phyloP scores from a whole-genome alignment of 345 rosid species.

The Melastoma malabathricum region DNA sequence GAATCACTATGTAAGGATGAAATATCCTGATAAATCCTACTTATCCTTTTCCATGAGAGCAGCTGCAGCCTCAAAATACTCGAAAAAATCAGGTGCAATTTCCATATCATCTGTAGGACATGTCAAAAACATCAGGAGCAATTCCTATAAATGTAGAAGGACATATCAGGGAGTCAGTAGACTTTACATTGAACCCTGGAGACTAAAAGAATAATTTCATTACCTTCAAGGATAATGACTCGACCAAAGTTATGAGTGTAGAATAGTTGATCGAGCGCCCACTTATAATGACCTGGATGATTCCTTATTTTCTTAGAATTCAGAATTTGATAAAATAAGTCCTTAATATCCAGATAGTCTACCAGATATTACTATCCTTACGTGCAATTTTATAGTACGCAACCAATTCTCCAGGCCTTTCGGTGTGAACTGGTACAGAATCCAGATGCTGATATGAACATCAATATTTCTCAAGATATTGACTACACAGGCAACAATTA shows the following conservation, averaged over 20 bases:
- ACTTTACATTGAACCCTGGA: no score
- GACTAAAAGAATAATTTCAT: slow-evolving; percentile 2
- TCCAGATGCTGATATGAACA: slow-evolving; percentile 57
- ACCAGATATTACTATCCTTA: slow-evolving; percentile 34
- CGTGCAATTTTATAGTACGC: slow-evolving; percentile 94
- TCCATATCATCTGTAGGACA: slow-evolving; percentile 91
- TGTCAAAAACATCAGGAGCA: not conserved
- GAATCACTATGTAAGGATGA: not conserved
- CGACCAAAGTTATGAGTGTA: slow-evolving; percentile 64
- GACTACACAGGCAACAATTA: no score
- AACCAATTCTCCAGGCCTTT: slow-evolving; percentile 81
- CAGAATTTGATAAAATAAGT: not conserved
- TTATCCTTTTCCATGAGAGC: slow-evolving; percentile 79
- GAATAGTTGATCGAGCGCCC: slow-evolving; percentile 92
- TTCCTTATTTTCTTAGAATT: not conserved
- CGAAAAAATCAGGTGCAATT: slow-evolving; percentile 89
- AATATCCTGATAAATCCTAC: slow-evolving; percentile 28
- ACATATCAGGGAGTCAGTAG: no score
- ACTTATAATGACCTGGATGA: slow-evolving; percentile 71
- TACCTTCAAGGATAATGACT: slow-evolving; percentile 94
- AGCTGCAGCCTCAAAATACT: slow-evolving; percentile 93
- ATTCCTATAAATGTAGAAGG: not conserved
- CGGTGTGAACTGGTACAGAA: slow-evolving; percentile 55
- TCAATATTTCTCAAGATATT: not conserved
- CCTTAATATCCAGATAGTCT: slow-evolving; percentile 7